phyloP scores from a whole-genome alignment of 495 filamentous ascomycete species.

The Aspergillus sclerotioniger region DNA sequence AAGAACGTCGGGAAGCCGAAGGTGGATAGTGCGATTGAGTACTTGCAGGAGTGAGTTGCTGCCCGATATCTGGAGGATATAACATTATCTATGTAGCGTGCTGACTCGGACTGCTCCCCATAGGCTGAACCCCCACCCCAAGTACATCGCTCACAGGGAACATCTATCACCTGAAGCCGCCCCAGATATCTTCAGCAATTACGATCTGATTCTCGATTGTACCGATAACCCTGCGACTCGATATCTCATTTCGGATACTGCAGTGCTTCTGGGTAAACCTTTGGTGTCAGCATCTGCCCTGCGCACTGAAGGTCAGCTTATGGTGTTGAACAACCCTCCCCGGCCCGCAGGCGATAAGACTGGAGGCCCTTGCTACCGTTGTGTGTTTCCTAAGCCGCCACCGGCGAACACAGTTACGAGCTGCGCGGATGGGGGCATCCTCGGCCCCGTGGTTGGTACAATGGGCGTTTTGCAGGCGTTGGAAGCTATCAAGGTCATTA shows the following conservation, averaged over 20 bases:
- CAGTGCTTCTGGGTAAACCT: slow-evolving; percentile 73
- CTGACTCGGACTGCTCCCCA: slow-evolving; percentile 5
- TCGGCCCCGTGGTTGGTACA: slow-evolving; percentile 88
- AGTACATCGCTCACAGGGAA: slow-evolving; percentile 56
- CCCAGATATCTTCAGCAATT: slow-evolving; percentile 57
- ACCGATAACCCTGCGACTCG: slow-evolving; percentile 89
- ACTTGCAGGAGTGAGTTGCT: slow-evolving; percentile 56
- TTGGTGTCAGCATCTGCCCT: slow-evolving; percentile 87
- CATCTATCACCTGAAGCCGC: slow-evolving; percentile 66
- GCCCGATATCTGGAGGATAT: not conserved
- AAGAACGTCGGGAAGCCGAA: slow-evolving; percentile 72
- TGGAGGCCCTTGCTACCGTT: slow-evolving; percentile 86
- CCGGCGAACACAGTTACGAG: slow-evolving; percentile 72
- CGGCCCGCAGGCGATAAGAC: slow-evolving; percentile 43
- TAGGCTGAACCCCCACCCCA: slow-evolving; percentile 66
- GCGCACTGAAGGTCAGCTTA: slow-evolving; percentile 83
- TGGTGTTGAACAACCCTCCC: slow-evolving; percentile 64
- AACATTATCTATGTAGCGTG: not conserved
- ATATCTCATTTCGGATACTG: slow-evolving; percentile 89
- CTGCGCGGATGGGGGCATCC: slow-evolving; percentile 88
- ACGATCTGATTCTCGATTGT: slow-evolving; percentile 89
- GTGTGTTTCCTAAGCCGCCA: slow-evolving; percentile 85
- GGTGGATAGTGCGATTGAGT: slow-evolving; percentile 72
- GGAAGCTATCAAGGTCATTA: slow-evolving; percentile 82
- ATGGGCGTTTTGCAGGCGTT: slow-evolving; percentile 93